These are phyloP conservation scores for Diaporthe aspalathi DNA, from an alignment of 2,329 filamentous ascomycete genomes.

Conservation along the genomic window DNA sequence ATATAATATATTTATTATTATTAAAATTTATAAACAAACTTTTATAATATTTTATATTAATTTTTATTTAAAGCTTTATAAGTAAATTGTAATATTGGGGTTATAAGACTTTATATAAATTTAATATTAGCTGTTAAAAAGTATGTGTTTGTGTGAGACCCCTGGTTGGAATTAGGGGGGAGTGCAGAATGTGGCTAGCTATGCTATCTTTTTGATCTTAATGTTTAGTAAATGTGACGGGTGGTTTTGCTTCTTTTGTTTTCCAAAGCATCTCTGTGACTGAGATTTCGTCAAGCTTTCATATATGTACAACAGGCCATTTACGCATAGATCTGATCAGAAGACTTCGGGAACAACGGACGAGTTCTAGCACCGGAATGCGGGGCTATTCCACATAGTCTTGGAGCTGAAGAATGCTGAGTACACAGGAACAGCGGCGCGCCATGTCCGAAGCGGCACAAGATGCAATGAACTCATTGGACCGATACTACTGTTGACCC, in stretches of 20 bases:
- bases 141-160: too few relatives aligned
- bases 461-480: neutral
- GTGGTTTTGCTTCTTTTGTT: too few relatives aligned
- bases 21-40: too few relatives aligned
- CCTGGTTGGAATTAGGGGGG: too few relatives aligned
- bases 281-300: neutral
- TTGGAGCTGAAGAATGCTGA: constrained; percentile 13
- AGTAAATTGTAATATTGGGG: too few relatives aligned
- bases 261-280: neutral
- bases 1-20: neutral
- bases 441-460: neutral
- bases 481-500: neutral
- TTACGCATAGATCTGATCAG: neutral
- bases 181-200: too few relatives aligned
- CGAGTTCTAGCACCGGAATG: neutral
- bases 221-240: too few relatives aligned
- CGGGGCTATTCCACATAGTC: neutral
- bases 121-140: too few relatives aligned
- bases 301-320: neutral
- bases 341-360: neutral
- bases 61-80: too few relatives aligned
- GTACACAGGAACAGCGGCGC: neutral
- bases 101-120: too few relatives aligned
- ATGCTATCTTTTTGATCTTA: too few relatives aligned
- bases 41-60: neutral